Conservation (phyloP, 2,329 filamentous ascomycete species). For the Periconia digitata region DNA sequence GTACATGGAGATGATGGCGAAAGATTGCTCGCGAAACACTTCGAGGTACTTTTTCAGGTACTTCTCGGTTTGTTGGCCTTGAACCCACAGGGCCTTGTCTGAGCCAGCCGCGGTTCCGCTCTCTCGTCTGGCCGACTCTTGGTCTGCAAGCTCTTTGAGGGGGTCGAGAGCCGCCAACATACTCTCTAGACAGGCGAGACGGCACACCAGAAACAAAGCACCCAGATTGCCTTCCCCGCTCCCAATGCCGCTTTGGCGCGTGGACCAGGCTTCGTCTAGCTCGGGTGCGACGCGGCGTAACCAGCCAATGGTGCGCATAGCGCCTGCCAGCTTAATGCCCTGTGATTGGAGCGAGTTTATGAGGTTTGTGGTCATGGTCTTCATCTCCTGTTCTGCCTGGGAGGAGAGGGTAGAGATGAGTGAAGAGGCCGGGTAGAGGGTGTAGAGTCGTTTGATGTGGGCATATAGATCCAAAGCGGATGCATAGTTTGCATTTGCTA, state of each 20-base stretch:
- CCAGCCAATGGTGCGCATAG: slow-evolving; percentile 90
- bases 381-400: slow-evolving; percentile 86
- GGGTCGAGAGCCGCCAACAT: slow-evolving; percentile 85
- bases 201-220: slow-evolving; percentile 83
- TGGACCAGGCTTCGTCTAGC: slow-evolving; percentile 55
- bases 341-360: slow-evolving; percentile 75
- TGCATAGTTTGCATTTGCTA: slow-evolving; percentile 71
- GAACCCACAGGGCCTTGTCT: slow-evolving; percentile 55
- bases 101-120: slow-evolving; percentile 31
- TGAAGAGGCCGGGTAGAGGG: slow-evolving; percentile 76
- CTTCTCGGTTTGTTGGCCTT: slow-evolving; percentile 88
- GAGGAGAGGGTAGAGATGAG: slow-evolving; percentile 71
- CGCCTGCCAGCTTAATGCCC: slow-evolving; percentile 81
- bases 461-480: slow-evolving; percentile 87
- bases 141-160: slow-evolving; percentile 83
- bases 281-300: slow-evolving; percentile 84
- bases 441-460: slow-evolving; percentile 85
- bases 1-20: slow-evolving; percentile 93
- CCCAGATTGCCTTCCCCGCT: slow-evolving; percentile 68
- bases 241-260: slow-evolving; percentile 29
- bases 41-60: slow-evolving; percentile 96
- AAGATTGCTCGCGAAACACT: slow-evolving; percentile 96
- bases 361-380: slow-evolving; percentile 82
- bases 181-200: slow-evolving; percentile 74
- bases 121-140: slow-evolving; percentile 63